Base-by-base conservation (phyloP, 805 yeast genomes). In the Saccharomycopsis sp. region DNA sequence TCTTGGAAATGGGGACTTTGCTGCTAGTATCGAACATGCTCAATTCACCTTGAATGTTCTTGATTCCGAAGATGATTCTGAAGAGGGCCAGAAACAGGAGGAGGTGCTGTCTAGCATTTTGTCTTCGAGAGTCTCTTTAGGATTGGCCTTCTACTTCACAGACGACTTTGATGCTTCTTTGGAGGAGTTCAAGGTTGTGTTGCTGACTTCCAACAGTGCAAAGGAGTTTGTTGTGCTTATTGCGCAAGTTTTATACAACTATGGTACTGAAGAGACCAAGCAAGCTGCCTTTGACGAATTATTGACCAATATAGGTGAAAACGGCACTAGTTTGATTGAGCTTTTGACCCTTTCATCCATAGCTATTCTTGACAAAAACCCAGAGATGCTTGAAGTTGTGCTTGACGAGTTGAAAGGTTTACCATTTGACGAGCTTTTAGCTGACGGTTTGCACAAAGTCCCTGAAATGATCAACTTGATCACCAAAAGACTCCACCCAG, bases 201-300 rank as follows among this genome's bases (percentile, higher is more conserved):
- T 91, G 51, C 77, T 73, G 24, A 65, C 70, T 1, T 78, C 85
- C 23, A 79, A 80, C 3, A 83, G 81, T 20, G 81, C 87, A 2
- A 82, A 79, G 62, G 79, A 85, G 61, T 76, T 90, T n/a, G 83
- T 89, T 15, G 80, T 85, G 4, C 71, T 92, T 29, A 78, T 89
- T 20, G 82, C 94, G 0, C 96, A 91, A 66, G 86, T 91, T 0
- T 74, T 94, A 53, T 87, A 85, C 73, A 89, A 89, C 1, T 80
- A 81, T 57, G 87, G 83, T n/a, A 79, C 83, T 0, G 82, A 79
- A n/a, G 94, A 87, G 3, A 83, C 94, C 1, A 84, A 82, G 59
- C 86, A 83, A 62, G 91, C 91, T 1, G 97, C 97, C 0, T 66
- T 88, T 52, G 97, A 91, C 64, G 96, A 90, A 68, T 71, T 92